Conservation (phyloP, 805 yeast species). For the Candida succiphila region DNA sequence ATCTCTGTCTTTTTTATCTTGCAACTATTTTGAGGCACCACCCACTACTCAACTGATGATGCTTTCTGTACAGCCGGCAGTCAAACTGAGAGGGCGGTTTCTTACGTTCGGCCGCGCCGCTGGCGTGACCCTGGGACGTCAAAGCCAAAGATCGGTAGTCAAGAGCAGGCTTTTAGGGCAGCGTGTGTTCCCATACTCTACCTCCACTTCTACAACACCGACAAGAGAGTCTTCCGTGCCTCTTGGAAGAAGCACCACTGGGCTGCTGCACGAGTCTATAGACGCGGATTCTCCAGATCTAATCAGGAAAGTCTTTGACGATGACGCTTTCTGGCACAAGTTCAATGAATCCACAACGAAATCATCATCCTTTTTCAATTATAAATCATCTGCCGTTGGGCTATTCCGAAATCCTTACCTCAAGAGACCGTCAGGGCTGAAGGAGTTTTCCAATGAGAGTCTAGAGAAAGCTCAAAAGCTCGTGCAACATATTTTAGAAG, state of each 20-base stretch:
- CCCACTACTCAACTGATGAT: no score
- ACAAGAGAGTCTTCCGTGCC: background rate
- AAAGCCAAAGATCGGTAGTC: no score
- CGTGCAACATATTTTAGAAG: slow-evolving; percentile 43
- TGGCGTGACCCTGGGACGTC: no score
- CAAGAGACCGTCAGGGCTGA: slow-evolving; percentile 59
- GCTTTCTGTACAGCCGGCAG: no score
- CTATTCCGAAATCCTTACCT: slow-evolving; percentile 68
- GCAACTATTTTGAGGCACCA: no score
- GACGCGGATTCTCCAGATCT: no score
- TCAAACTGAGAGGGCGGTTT: no score
- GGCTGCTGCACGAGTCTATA: no score
- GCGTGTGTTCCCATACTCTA: no score
- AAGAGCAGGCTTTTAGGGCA: no score
- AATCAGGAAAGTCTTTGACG: slow-evolving; percentile 49
- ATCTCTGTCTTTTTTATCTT: no score
- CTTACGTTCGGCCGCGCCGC: no score
- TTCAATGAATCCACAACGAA: slow-evolving; percentile 27
- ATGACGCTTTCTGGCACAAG: slow-evolving; percentile 42
- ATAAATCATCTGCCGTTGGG: slow-evolving; percentile 34
- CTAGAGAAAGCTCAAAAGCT: slow-evolving; percentile 55
- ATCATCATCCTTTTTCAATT: slow-evolving; percentile 15
- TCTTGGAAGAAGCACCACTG: background rate
- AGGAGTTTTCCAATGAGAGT: slow-evolving; percentile 55
- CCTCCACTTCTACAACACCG: background rate